These are phyloP conservation scores for Fusarium compactum DNA, from an alignment of 2,329 filamentous ascomycete species.

Conservation along the genomic window DNA sequence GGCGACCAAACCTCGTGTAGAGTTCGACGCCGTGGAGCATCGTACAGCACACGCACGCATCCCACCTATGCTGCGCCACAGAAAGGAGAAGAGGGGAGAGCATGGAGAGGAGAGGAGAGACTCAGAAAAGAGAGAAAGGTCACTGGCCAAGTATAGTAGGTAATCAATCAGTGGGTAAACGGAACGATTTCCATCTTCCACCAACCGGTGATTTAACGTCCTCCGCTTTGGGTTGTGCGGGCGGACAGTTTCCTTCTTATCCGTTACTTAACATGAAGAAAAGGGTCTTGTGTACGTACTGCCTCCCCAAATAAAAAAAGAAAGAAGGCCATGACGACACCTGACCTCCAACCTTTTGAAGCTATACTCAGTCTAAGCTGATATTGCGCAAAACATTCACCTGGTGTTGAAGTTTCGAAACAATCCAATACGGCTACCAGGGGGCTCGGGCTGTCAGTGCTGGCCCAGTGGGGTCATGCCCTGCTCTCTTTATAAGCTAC, in stretches of 20 bases:
- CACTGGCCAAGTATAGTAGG: constrained; percentile 1
- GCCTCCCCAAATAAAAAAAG: background rate
- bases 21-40: constrained; percentile 37
- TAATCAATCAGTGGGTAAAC: constrained; percentile 23
- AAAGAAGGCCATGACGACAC: background rate
- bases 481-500: constrained; percentile 3
- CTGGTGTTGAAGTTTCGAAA: constrained; percentile 26
- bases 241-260: constrained; percentile 1
- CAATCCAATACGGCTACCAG: constrained; percentile 5
- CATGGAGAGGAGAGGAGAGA: background rate
- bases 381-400: constrained; percentile 1
- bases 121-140: background rate
- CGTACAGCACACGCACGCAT: constrained; percentile 32
- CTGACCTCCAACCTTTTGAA: constrained; percentile 1
- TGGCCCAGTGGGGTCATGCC: constrained; percentile 1
- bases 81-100: background rate
- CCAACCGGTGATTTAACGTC: constrained; percentile 26
- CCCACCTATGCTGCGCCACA: constrained; percentile 30
- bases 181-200: constrained; percentile 26
- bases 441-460: background rate
- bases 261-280: background rate
- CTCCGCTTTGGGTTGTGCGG: constrained; percentile 2
- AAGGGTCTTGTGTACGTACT: background rate
- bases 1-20: constrained; percentile 40
- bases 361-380: constrained; percentile 5